Evolutionary conservation across 169 alveolate species (phyloP).

Genomic region (Plasmodium gaboni): DNA sequence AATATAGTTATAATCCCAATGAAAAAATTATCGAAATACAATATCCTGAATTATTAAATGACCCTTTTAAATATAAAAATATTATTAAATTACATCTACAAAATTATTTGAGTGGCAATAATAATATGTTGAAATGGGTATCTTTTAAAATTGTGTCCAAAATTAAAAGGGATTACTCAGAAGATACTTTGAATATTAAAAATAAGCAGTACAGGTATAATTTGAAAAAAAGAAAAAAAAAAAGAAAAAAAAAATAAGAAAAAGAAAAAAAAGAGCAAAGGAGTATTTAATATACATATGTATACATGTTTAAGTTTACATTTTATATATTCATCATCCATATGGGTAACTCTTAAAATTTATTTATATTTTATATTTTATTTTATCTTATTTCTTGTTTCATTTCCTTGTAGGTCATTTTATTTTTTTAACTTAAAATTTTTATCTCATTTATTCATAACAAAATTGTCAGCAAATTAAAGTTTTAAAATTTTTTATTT

Average conservation of each 20-base stretch:
- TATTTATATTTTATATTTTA: background rate
- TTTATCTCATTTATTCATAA: slow-evolving; percentile 23
- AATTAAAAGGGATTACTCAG: slow-evolving; percentile 24
- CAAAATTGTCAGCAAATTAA: slow-evolving; percentile 4
- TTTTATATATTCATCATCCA: slow-evolving; percentile 1
- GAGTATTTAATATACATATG: background rate
- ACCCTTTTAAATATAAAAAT: slow-evolving; percentile 37
- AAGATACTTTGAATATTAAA: slow-evolving; percentile 49
- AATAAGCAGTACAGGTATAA: slow-evolving; percentile 50
- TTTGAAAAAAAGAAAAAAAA: too few species aligned
- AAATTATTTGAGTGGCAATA: slow-evolving; percentile 45
- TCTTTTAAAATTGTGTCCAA: slow-evolving; percentile 47
- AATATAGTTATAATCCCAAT: slow-evolving; percentile 20
- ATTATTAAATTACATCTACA: slow-evolving; percentile 34
- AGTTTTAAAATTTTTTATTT: background rate
- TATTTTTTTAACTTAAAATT: slow-evolving; percentile 26
- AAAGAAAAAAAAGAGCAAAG: too few species aligned
- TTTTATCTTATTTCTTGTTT: background rate
- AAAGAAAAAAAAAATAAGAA: background rate
- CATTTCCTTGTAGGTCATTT: slow-evolving; percentile 13
- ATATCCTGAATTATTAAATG: slow-evolving; percentile 33
- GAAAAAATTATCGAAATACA: slow-evolving; percentile 39
- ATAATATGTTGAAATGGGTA: slow-evolving; percentile 53
- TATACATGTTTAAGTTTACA: background rate
- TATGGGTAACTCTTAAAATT: background rate